Evolutionary conservation across 371 early-diverging fungal species (phyloP), one percentile per base, ranked within the genome.

Genomic region (Sporodiniella umbellata): DNA sequence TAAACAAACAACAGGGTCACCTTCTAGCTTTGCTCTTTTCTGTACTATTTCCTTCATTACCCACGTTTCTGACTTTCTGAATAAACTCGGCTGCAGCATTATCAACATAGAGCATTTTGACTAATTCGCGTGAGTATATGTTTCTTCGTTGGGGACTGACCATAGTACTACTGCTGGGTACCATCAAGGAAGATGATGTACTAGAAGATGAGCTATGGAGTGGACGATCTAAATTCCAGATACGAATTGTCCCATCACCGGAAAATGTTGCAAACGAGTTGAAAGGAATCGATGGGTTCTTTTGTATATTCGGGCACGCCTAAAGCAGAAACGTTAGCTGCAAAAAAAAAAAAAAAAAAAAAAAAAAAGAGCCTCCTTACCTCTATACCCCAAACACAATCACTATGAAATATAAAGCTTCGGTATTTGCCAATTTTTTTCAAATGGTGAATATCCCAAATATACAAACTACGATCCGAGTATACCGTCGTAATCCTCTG

Each of bases 371-470:
- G n/a, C n/a, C n/a, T n/a, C n/a, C n/a, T n/a, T n/a, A n/a, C n/a
- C 63, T 93, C 89, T 14, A 85, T 83, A 12, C 90, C 91, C 93
- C 93, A 93, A 3, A 93, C 80, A 61, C 89, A 86, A 52, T 88
- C 92, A 33, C 84, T 84, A 44, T 93, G 93, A 47, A 66, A 83
- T 12, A 88, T 55, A 47, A 87, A 86, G 51, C 84, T 88, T 42
- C 85, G 57, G 30, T 78, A 81, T 33, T 86, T 80, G n/a, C 75
- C 77, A n/a, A 84, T 74, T 49, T 82, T 78, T 37, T 76, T 72
- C 19, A 73, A 33, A 53, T 90, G 84, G n/a, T 53, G 63, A 17
- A 89, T 79, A 57, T 90, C 85, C 90, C 90, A 91, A 10, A 91
- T 69, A 51, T 79, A 80, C 8, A 91, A 46, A 52, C 88, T 88